Evolutionary conservation across 2,329 filamentous ascomycete genomes (phyloP).

Genomic region (Botryotinia narcissicola): DNA sequence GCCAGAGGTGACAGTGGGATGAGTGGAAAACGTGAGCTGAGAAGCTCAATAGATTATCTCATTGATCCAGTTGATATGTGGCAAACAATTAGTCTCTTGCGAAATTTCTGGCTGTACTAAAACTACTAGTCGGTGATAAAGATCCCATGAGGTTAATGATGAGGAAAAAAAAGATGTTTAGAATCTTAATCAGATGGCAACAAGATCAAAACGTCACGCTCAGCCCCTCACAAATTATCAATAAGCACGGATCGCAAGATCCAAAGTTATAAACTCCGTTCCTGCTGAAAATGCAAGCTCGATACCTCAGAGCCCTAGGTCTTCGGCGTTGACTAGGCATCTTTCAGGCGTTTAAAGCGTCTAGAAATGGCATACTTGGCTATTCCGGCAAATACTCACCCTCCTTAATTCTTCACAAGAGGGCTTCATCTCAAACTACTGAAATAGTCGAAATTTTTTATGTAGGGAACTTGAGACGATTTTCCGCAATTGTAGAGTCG

Average conservation of each 20-base stretch:
- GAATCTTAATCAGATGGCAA: background rate
- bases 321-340: background rate
- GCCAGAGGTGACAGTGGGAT: background rate
- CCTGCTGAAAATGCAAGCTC: background rate
- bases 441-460: too few relatives aligned
- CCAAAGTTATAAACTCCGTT: background rate
- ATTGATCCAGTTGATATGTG: background rate
- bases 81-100: background rate
- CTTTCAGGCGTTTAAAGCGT: too few relatives aligned
- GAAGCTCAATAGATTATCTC: background rate
- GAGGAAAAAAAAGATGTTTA: background rate
- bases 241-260: background rate
- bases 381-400: too few relatives aligned
- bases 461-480: too few relatives aligned
- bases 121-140: background rate
- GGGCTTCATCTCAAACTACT: too few relatives aligned
- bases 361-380: background rate
- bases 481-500: background rate
- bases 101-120: background rate
- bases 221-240: background rate
- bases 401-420: too few relatives aligned
- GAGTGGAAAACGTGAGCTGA: background rate
- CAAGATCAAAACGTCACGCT: background rate
- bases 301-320: background rate
- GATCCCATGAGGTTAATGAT: too few relatives aligned